Evolutionary conservation across 139 green algal genomes (phyloP).

Genomic region (Chlamydomonas incerta): DNA sequence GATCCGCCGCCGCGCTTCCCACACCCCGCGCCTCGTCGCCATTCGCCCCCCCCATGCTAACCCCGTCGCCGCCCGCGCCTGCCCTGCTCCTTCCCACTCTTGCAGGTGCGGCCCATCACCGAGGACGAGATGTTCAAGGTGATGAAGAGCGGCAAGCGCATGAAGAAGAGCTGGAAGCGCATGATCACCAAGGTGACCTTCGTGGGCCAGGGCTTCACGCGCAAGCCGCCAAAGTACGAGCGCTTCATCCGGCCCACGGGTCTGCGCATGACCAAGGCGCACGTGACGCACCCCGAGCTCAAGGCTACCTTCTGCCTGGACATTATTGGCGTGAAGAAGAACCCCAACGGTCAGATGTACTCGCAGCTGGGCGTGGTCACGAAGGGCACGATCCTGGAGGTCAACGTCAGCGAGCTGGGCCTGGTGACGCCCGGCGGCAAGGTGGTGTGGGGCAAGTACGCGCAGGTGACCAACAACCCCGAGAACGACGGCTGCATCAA

Average conservation of each 20-base stretch:
- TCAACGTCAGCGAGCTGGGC: conserved; percentile 98
- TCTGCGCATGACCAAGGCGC: conserved; percentile 98
- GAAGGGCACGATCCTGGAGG: conserved; percentile 96
- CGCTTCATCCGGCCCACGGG: conserved; percentile 97
- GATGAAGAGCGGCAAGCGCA: conserved; percentile 89
- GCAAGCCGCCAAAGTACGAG: conserved; percentile 99
- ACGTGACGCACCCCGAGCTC: conserved; percentile 99
- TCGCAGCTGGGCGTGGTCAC: conserved; percentile 96
- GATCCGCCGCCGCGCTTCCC: too few species aligned
- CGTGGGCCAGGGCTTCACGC: conserved; percentile 96
- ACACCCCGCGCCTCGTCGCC: too few species aligned
- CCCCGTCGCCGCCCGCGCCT: too few species aligned
- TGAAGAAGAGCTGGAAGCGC: conserved; percentile 98
- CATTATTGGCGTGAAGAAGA: conserved; percentile 99
- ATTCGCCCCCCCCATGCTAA: too few species aligned
- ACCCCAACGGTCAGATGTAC: conserved; percentile 98
- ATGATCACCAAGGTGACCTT: conserved; percentile 99
- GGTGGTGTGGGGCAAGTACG: conserved; percentile 99
- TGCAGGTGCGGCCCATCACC: conserved; percentile 94
- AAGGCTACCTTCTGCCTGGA: conserved; percentile 98
- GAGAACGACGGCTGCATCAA: conserved; percentile 99
- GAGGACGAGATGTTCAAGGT: conserved; percentile 99
- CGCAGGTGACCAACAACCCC: conserved; percentile 91
- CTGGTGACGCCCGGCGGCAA: conserved; percentile 99
- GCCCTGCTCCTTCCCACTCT: background rate